Percentiles rank a stretch among this genome's conserved stretches.
These are phyloP conservation scores for Chlorella vulgaris DNA, from an alignment of 139 green algal species.

Conservation along the genomic window DNA sequence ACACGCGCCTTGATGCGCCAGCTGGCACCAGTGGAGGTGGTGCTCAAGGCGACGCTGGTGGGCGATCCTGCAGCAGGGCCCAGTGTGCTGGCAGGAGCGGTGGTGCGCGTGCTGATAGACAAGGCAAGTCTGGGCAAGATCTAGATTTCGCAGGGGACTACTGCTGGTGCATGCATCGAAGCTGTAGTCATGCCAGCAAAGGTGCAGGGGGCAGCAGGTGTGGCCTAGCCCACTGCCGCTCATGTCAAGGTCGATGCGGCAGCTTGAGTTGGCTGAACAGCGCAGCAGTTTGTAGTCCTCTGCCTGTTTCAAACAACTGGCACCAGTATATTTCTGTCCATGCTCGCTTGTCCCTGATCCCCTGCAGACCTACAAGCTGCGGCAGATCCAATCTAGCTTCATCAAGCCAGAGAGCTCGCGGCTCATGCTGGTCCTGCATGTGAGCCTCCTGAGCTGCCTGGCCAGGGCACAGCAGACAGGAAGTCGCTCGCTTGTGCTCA, in stretches of 20 bases:
- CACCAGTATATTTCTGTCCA: too few relatives aligned
- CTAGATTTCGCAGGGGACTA: not conserved
- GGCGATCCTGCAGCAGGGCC: not conserved
- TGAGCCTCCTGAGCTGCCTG: too few relatives aligned
- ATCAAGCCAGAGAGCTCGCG: conserved; percentile 7
- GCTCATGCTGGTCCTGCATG: conserved; percentile 35
- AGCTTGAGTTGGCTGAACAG: too few relatives aligned
- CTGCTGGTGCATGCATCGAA: not conserved
- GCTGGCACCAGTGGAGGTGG: conserved; percentile 8
- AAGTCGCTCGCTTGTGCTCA: too few relatives aligned
- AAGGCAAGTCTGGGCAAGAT: not conserved
- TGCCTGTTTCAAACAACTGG: too few relatives aligned
- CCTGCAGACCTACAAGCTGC: conserved; percentile 17
- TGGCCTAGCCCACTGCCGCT: too few relatives aligned
- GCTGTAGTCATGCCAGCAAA: not conserved
- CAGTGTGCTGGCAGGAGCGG: conserved; percentile 22
- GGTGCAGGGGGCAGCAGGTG: too few relatives aligned
- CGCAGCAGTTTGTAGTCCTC: too few relatives aligned
- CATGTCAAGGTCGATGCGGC: too few relatives aligned
- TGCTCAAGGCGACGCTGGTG: conserved; percentile 7
- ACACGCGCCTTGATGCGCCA: conserved; percentile 14
- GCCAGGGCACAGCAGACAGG: too few relatives aligned
- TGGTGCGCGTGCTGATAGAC: conserved; percentile 24
- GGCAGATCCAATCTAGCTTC: not conserved
- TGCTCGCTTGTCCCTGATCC: not conserved